These are phyloP conservation scores for Coemansia sp. DNA, from an alignment of 192 early-diverging fungal genomes.

Conservation along the genomic window DNA sequence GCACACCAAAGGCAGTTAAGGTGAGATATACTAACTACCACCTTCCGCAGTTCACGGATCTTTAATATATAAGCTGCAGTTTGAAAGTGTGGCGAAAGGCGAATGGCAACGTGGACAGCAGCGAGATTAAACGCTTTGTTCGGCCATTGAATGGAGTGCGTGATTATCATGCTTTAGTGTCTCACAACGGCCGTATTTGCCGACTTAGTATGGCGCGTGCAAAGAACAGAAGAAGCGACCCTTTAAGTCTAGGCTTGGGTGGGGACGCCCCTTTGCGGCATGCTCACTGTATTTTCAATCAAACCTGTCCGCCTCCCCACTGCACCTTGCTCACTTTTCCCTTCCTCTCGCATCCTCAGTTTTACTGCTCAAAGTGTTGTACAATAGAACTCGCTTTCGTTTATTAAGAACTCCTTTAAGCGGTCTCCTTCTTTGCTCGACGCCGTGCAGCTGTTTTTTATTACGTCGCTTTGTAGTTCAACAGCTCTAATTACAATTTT, in stretches of 20 bases:
- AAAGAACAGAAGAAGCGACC: background rate
- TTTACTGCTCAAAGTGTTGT: slow-evolving; percentile 10
- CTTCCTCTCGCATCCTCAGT: slow-evolving; percentile 5
- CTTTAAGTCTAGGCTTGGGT: background rate
- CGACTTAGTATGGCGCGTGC: slow-evolving; percentile 2
- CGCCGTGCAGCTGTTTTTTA: background rate
- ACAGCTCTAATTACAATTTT: background rate
- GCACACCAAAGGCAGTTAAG: background rate
- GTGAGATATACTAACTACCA: background rate
- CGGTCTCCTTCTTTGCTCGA: background rate
- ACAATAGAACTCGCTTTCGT: slow-evolving; percentile 1
- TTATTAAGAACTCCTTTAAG: background rate
- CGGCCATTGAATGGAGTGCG: slow-evolving; percentile 2
- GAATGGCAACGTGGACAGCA: slow-evolving; percentile 2
- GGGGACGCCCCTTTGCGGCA: background rate
- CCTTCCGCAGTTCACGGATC: background rate
- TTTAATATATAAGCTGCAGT: background rate
- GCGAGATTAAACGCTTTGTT: slow-evolving; percentile 12
- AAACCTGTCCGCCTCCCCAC: background rate
- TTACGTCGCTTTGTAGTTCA: slow-evolving; percentile 1
- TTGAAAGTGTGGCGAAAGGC: slow-evolving; percentile 3
- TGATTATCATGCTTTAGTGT: slow-evolving; percentile 9
- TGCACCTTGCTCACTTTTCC: background rate
- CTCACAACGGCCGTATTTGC: slow-evolving; percentile 2
- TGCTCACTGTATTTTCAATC: background rate